These are phyloP conservation scores for Podila minutissima DNA, from an alignment of 192 early-diverging fungal genomes.

Conservation along the genomic window DNA sequence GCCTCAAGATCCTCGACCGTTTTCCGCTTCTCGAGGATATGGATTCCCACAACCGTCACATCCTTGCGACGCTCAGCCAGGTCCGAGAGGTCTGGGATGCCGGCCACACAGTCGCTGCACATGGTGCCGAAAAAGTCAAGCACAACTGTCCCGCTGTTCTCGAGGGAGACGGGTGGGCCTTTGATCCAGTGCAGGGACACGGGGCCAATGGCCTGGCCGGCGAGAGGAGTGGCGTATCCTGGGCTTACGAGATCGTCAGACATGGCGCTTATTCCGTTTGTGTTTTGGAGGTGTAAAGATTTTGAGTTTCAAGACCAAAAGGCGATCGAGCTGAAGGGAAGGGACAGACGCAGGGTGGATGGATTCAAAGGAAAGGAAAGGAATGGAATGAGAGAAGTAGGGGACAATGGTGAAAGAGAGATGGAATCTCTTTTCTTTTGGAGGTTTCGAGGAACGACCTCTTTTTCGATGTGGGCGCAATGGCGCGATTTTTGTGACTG, in stretches of 20 bases:
- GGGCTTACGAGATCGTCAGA: neutral
- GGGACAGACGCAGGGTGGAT: neutral
- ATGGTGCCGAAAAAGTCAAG: neutral
- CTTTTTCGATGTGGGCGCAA: no score
- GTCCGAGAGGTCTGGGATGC: neutral
- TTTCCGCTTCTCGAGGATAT: neutral
- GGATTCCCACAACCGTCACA: neutral
- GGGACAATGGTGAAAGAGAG: no score
- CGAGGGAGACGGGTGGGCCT: neutral
- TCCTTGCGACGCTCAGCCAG: neutral
- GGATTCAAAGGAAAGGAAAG: neutral
- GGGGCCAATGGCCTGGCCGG: neutral
- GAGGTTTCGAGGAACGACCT: no score
- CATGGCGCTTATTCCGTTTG: neutral
- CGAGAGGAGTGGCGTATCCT: neutral
- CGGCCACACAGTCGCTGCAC: neutral
- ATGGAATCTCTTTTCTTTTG: no score
- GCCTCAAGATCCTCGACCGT: neutral
- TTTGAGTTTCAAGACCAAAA: no score
- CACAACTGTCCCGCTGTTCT: neutral
- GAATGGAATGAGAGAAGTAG: neutral
- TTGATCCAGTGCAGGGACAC: neutral
- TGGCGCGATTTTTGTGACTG: neutral
- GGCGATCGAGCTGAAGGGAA: no score
- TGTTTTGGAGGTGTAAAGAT: neutral